Evolutionary conservation across 2,329 filamentous ascomycete genomes (phyloP), one percentile per base, ranked within the genome.

Genomic region (Ambrosiella beaveri): DNA sequence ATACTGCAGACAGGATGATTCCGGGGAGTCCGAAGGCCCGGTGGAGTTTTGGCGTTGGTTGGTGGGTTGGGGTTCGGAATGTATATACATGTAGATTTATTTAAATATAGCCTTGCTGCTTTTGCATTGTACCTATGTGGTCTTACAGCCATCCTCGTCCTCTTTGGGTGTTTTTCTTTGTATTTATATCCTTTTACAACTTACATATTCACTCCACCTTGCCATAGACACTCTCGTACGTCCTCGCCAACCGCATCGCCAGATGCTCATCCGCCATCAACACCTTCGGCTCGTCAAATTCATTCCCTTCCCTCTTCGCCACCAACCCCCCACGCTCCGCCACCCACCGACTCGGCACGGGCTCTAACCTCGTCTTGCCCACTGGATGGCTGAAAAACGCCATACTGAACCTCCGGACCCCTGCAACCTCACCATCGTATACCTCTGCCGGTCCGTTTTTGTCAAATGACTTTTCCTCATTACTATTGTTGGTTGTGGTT

Each of bases 371-470:
- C 7, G 74, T 75, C 1, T 70, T 68, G 7, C 77, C 72, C 3
- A 76, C 74, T 1, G 82, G 82, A 65, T 85, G 82, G 62, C 80
- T 84, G 69, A 86, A 86, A 68, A 79, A 85, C 6, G 78, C 82
- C 62, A 86, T 81, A 8, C 79, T 82, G 65, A 85, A 85, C 3
- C 51, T 13, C 53, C 82, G 71, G 66, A 79, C 78, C n/a, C 73
- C 75, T 1, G 1, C 71, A 66, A 7, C 37, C 59, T 62, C 61
- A 1, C 61, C 59, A 2, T 50, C 54, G 13, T 13, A 17, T 1
- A 59, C 54, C 13, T 54, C 45, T 2, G 44, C 38, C 36, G 40
- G 13, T 41, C n/a, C 27, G 27, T 27, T 27, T 27, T 27, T 27
- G 3, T 27, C 27, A 27, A 4, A 4, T 27, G 27, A 27, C 27